Evolutionary conservation across 371 early-diverging fungal genomes (phyloP).

Genomic region (Catenaria anguillulae): DNA sequence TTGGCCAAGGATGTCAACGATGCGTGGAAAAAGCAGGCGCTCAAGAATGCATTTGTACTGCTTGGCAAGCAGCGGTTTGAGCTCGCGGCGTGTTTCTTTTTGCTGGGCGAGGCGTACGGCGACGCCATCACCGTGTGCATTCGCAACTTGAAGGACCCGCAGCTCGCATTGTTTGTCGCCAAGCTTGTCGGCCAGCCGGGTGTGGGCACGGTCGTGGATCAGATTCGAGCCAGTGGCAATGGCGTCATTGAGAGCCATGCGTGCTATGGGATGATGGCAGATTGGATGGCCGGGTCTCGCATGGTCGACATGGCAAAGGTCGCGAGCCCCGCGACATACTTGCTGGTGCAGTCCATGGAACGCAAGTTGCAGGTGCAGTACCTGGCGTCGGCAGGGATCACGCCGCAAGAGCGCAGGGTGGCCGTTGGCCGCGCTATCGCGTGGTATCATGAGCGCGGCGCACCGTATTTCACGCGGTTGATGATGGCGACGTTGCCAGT

Average conservation of each 20-base stretch:
- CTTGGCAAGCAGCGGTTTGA: constrained; percentile 81
- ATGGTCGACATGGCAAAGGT: background rate
- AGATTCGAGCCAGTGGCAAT: background rate
- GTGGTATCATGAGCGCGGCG: background rate
- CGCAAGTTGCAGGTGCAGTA: background rate
- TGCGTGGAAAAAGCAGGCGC: constrained; percentile 80
- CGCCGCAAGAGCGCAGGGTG: background rate
- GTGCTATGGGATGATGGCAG: constrained; percentile 10
- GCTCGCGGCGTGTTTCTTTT: constrained; percentile 88
- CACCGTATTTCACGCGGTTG: background rate
- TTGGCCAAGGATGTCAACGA: constrained; percentile 65
- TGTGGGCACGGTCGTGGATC: background rate
- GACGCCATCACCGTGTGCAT: constrained; percentile 87
- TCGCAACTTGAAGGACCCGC: constrained; percentile 73
- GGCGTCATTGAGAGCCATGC: background rate
- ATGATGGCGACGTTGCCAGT: background rate
- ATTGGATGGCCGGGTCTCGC: constrained; percentile 25
- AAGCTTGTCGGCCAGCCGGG: background rate
- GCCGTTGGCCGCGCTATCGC: background rate
- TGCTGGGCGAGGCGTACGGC: constrained; percentile 64
- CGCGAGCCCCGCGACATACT: background rate
- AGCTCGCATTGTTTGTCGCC: constrained; percentile 41
- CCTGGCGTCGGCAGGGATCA: background rate
- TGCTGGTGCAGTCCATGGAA: background rate
- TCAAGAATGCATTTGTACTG: constrained; percentile 92